Evolutionary conservation across 164 flowering plant genomes (phyloP), one percentile per base, ranked within the genome.

Genomic region (Taxillus chinensis): DNA sequence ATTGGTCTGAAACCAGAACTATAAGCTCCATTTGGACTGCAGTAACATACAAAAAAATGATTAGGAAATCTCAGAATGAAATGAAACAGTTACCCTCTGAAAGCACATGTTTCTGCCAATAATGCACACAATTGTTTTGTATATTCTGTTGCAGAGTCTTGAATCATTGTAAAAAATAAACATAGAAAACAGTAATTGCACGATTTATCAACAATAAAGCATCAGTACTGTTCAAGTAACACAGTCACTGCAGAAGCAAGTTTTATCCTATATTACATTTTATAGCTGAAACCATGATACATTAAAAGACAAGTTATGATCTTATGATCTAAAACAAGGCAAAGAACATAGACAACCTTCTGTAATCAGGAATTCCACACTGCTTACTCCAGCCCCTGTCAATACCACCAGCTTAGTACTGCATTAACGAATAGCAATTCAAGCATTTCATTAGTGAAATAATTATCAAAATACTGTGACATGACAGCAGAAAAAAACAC

Each of bases 1-100:
- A 92, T 89, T 58, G 98, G 98, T 73, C 69, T 84, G 81, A 83
- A 89, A 66, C 98, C 98, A 70, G 96, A 64, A 80, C 96, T 92
- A 69, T 92, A 89, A 68, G 98, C 98, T 82, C 98, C 98, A 74
- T 87, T 81, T 45, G 98, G 98, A 72, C 98, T 92, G 98, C 84
- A 81, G 62, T n/a, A 59, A 66, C 57, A 66, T 7, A 55, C 62
- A 5, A 41, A 17, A 45, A 14, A 11, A 48, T 5, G 12, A 1
- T 48, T 7, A 8, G 12, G 46, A 48, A 3, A 2, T 48, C 4
- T 48, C 51, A 48, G 12, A 48, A 11, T 3, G 51, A 27, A 48
- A 48, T 11, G 7, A 2, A 43, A 48, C 2, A 27, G 27, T 2
- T 27, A 0, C 27, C 27, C 1, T 27, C 1, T 15, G 13, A 43